These are phyloP conservation scores for Phylloboletellus chloephorus DNA, from an alignment of 1,284 basidiomycete species.

Conservation along the genomic window DNA sequence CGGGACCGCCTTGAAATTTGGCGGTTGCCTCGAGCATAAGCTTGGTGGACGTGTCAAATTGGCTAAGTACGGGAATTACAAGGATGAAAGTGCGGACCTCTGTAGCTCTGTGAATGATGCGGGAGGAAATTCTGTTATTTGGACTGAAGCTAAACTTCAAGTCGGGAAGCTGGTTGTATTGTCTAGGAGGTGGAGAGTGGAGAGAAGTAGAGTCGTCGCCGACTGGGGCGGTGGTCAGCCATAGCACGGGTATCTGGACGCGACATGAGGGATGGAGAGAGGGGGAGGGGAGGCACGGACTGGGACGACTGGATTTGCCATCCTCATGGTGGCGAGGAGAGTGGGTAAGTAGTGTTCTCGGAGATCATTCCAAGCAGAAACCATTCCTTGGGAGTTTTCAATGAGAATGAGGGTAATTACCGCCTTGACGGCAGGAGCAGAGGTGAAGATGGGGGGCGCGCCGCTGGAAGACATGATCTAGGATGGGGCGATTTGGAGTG, in stretches of 20 bases:
- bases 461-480: constrained; percentile 11
- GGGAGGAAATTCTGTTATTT: constrained; percentile 41
- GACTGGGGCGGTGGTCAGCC: constrained; percentile 34
- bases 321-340: constrained; percentile 41
- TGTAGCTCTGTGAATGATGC: constrained; percentile 38
- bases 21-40: constrained; percentile 30
- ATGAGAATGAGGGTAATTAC: constrained; percentile 52
- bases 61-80: not conserved
- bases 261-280: not conserved
- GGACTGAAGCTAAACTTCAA: constrained; percentile 40
- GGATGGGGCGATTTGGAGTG: constrained; percentile 3
- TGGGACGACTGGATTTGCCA: constrained; percentile 35
- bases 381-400: constrained; percentile 54
- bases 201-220: constrained; percentile 32
- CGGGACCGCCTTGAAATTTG: constrained; percentile 33
- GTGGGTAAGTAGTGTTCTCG: constrained; percentile 47
- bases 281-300: constrained; percentile 23
- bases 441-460: constrained; percentile 31
- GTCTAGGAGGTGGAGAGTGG: constrained; percentile 28
- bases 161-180: constrained; percentile 38
- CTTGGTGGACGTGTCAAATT: constrained; percentile 5
- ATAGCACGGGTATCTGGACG: constrained; percentile 37
- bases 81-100: constrained; percentile 36
- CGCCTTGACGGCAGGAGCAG: constrained; percentile 37
- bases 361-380: constrained; percentile 49